These are phyloP conservation scores for Rosa multiflora DNA, from an alignment of 306 rosid species.

Conservation along the genomic window DNA sequence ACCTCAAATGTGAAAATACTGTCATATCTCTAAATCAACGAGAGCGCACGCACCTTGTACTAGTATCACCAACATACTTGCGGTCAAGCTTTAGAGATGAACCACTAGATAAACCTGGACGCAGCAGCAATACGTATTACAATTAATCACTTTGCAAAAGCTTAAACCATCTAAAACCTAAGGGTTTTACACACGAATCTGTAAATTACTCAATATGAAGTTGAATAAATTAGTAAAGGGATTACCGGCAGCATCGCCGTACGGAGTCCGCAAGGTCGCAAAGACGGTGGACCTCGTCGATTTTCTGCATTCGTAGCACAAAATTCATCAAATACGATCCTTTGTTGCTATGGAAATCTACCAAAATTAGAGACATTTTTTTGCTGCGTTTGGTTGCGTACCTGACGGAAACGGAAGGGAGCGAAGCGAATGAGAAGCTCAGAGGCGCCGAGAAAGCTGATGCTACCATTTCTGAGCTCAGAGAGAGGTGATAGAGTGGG, in stretches of 20 bases:
- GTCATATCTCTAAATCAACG: neutral
- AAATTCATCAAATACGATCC: conserved; percentile 2
- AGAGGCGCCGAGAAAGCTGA: conserved; percentile 52
- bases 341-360: neutral
- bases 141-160: conserved; percentile 1
- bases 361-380: neutral
- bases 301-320: conserved; percentile 36
- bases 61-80: conserved; percentile 45
- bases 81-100: conserved; percentile 49
- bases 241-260: conserved; percentile 60
- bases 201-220: neutral
- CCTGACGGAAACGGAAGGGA: conserved; percentile 44
- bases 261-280: conserved; percentile 46
- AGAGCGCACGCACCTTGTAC: conserved; percentile 52
- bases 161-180: neutral
- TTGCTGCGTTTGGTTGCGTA: conserved; percentile 5
- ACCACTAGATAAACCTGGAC: conserved; percentile 67
- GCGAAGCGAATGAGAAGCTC: conserved; percentile 59
- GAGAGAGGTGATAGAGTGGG: neutral
- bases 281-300: conserved; percentile 42
- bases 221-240: neutral
- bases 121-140: conserved; percentile 23
- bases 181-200: neutral
- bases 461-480: conserved; percentile 51
- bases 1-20: neutral